phyloP scores from a whole-genome alignment of 2,329 filamentous ascomycete genomes.

The Cladophialophora yegresii region DNA sequence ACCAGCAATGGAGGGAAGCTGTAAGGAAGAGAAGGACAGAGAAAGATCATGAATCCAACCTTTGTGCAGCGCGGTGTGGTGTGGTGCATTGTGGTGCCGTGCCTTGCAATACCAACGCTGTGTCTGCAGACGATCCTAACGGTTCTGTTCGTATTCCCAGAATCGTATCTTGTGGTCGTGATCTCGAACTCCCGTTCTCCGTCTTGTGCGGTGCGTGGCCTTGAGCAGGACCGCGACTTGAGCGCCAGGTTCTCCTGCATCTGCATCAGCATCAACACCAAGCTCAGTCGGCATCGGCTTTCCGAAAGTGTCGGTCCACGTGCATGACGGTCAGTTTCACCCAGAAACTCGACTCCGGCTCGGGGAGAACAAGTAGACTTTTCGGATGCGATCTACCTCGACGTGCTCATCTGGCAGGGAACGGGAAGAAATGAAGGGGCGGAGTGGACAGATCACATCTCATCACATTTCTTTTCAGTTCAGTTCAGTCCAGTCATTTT shows the following conservation, averaged over 20 bases:
- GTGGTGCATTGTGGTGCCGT: not conserved
- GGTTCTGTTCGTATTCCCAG: not conserved
- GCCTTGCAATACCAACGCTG: not conserved
- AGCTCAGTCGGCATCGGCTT: not conserved
- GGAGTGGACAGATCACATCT: not conserved
- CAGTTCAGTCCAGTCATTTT: not conserved
- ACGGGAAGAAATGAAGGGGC: not conserved
- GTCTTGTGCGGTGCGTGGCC: not conserved
- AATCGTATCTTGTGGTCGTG: not conserved
- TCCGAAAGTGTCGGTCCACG: not conserved
- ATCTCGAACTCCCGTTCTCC: too few relatives aligned
- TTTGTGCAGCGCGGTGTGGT: not conserved
- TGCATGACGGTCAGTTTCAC: not conserved
- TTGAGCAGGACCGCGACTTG: not conserved
- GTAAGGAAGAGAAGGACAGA: slow-evolving; percentile 5
- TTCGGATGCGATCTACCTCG: not conserved
- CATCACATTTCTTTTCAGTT: not conserved
- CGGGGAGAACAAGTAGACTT: not conserved
- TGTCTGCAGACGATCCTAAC: not conserved
- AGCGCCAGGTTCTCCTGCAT: not conserved
- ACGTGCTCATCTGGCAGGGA: not conserved
- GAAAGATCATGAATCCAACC: not conserved
- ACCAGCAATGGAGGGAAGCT: slow-evolving; percentile 18
- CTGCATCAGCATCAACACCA: too few relatives aligned
- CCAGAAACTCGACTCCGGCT: not conserved